phyloP scores from a whole-genome alignment of 1,284 basidiomycete genomes.

The Ceratobasidium sp. region DNA sequence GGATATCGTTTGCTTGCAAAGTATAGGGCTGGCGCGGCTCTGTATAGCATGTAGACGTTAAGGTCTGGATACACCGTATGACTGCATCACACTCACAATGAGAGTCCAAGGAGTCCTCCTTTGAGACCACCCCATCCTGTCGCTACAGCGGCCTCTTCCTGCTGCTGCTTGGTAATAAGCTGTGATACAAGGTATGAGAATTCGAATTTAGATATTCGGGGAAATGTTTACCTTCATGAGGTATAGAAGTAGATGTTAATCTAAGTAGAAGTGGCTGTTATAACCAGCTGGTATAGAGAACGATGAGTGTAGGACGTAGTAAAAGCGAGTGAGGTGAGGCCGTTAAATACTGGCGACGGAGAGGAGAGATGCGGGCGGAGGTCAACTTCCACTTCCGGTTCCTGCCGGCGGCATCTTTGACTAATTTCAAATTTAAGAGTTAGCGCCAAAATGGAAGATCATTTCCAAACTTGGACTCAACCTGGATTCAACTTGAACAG shows the following conservation, averaged over 20 bases:
- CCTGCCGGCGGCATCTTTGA: conserved; percentile 43
- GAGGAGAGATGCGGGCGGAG: conserved; percentile 16
- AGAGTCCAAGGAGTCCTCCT: conserved; percentile 17
- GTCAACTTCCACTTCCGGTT: conserved; percentile 28
- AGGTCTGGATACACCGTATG: not conserved
- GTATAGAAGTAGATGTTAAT: not conserved
- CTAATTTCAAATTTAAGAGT: not conserved
- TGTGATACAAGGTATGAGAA: conserved; percentile 53
- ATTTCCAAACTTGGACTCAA: not conserved
- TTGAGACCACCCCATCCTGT: conserved; percentile 20
- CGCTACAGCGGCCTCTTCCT: conserved; percentile 52
- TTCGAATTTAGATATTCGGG: not conserved
- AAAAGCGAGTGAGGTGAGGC: not conserved
- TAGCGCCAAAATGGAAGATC: conserved; percentile 4
- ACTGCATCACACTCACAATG: conserved; percentile 13
- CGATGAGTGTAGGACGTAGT: no score
- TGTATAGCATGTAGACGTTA: not conserved
- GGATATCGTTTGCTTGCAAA: conserved; percentile 42
- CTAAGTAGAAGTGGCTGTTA: not conserved
- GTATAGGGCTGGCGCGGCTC: conserved; percentile 27
- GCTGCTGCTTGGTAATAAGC: conserved; percentile 60
- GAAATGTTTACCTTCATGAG: conserved; percentile 30
- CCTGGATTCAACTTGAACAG: no score
- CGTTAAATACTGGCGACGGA: conserved; percentile 18
- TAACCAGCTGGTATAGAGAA: not conserved